Base-by-base conservation (phyloP, 2,329 filamentous ascomycete genomes). In the Fusarium buxicola region DNA sequence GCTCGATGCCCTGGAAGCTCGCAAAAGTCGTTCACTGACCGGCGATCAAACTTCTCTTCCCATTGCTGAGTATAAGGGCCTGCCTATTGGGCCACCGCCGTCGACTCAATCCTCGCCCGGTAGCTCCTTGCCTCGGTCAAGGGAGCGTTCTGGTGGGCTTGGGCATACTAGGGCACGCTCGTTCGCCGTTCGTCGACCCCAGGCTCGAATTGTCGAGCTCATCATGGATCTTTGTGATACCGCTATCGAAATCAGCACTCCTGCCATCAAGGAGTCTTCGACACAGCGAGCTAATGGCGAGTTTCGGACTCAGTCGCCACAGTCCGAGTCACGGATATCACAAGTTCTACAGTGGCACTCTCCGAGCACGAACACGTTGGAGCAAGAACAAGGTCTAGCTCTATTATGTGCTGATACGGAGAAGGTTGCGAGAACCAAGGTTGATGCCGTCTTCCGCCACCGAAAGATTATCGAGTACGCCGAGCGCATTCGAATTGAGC, bases 271-370 rank as follows among this genome's bases (percentile, higher is more conserved):
- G 72, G 94, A 98, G 66, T 84, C 87, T 4, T 85, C 88, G 8
- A 82, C 86, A 3, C 86, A 89, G 65, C 72, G 75, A 32, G 75
- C 83, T 41, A 83, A 86, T 8, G 89, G 91, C 44, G 93, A 97
- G 62, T 88, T 98, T 62, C 88, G 94, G 41, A 97, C 94, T 0
- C 91, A 97, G 73, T 99, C 95, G 5, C 95, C 95, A 0, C 92
- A 97, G 72, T 99, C 96, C 0, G 95, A 99, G 74, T 95, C 92
- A 38, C 89, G 94, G 28, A 96, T 98, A 68, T 91, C 92, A 2
- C 95, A 99, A 75, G 94, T 99, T 7, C 76, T 96, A 66, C 93
- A 97, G 74, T 99, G 96, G 95, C 93, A 97, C 72, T 97, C 94
- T 6, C 95, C 95, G 1, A 94, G 92, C 69, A 91, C 90, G 45